Conservation (phyloP, 1,139 yeast genomes). For the Taphrina pruni region DNA sequence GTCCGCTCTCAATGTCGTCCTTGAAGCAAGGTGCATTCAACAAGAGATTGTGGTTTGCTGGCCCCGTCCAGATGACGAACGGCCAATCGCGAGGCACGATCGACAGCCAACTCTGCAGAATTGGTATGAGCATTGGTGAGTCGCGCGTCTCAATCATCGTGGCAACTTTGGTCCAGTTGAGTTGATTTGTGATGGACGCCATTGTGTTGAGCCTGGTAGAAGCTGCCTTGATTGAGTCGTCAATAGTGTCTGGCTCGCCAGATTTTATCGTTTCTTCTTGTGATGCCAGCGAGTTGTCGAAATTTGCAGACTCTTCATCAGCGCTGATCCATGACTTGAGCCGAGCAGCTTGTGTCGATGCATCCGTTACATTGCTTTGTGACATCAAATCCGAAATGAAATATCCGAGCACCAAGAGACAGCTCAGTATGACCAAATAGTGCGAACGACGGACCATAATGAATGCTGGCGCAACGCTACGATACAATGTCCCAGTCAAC, state of each 20-base stretch:
- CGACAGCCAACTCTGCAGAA: conserved; percentile 31
- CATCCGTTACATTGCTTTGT: neutral
- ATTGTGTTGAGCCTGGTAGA: no score
- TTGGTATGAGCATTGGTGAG: conserved; percentile 34
- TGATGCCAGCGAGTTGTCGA: no score
- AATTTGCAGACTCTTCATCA: no score
- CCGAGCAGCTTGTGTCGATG: neutral
- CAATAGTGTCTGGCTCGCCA: no score
- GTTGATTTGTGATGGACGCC: neutral
- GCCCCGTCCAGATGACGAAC: conserved; percentile 33
- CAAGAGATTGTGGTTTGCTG: conserved; percentile 16
- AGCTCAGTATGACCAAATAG: neutral
- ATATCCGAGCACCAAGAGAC: neutral
- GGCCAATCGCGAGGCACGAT: conserved; percentile 36
- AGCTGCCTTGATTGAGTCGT: no score
- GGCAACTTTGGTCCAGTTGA: conserved; percentile 36
- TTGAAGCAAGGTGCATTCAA: neutral
- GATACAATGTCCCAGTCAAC: no score
- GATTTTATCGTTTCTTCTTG: no score
- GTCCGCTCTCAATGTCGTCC: conserved; percentile 11
- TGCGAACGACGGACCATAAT: conserved; percentile 9
- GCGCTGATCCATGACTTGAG: conserved; percentile 5
- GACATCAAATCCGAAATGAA: neutral
- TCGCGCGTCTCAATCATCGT: conserved; percentile 38
- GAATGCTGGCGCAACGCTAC: no score